These are phyloP conservation scores for Colletotrichum scovillei DNA, from an alignment of 2,329 filamentous ascomycete species.

Conservation along the genomic window DNA sequence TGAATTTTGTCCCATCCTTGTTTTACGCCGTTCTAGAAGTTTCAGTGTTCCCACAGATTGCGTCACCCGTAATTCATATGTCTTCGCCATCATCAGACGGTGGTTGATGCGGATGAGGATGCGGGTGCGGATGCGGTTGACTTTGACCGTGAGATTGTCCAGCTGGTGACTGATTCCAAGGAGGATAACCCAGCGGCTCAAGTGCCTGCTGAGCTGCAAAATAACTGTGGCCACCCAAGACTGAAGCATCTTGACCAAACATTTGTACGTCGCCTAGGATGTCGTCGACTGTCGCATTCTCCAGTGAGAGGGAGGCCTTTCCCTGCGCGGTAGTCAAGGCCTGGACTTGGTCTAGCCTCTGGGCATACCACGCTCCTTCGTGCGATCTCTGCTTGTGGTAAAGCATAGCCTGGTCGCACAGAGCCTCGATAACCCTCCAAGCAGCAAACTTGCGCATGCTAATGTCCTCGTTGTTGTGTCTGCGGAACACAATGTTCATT, in stretches of 20 bases:
- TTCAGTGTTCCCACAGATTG: background rate
- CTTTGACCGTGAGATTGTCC: background rate
- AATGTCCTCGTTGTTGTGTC: conserved; percentile 36
- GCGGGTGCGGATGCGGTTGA: background rate
- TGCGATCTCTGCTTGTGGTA: conserved; percentile 33
- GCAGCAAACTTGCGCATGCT: conserved; percentile 34
- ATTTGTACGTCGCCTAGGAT: conserved; percentile 34
- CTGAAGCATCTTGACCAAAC: conserved; percentile 26
- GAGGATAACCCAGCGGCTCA: background rate
- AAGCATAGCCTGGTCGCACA: conserved; percentile 38
- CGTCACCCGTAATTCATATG: background rate
- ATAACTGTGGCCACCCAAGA: background rate
- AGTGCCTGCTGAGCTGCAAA: conserved; percentile 13
- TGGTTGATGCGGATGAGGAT: background rate
- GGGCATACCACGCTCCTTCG: conserved; percentile 38
- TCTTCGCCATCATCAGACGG: conserved; percentile 9
- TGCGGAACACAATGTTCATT: conserved; percentile 33
- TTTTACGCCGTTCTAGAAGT: background rate
- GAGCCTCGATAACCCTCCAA: conserved; percentile 36
- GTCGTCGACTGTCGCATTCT: conserved; percentile 30
- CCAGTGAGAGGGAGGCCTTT: background rate
- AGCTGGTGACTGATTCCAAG: background rate
- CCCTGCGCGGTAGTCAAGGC: background rate
- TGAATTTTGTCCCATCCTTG: background rate
- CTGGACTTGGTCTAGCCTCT: conserved; percentile 35